Evolutionary conservation across 116 monocot genomes (phyloP).

Genomic region (Phalaenopsis hybrid): DNA sequence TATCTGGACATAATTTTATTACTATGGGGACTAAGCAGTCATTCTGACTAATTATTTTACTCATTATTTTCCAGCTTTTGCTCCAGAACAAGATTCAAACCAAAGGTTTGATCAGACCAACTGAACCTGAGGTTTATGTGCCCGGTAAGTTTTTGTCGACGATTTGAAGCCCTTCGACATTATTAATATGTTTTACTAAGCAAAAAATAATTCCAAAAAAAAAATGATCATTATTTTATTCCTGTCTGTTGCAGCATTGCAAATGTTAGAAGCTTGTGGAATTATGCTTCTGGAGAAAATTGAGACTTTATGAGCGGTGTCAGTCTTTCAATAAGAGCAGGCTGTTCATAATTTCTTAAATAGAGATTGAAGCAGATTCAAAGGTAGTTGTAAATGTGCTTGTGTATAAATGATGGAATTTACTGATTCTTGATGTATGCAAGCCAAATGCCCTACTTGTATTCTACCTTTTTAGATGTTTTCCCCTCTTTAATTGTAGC

Average conservation of each 20-base stretch:
- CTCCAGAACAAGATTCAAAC: conserved; percentile 63
- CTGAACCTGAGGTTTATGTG: conserved; percentile 73
- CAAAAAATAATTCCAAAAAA: neutral
- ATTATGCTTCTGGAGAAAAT: conserved; percentile 63
- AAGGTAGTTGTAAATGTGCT: neutral
- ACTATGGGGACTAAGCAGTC: neutral
- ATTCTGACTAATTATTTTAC: neutral
- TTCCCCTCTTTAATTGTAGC: too few species aligned
- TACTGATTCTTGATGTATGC: too few species aligned
- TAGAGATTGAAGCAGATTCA: neutral
- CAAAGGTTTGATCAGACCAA: conserved; percentile 76
- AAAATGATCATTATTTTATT: neutral
- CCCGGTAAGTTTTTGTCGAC: conserved; percentile 41
- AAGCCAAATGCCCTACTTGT: too few species aligned
- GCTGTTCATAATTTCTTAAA: too few species aligned
- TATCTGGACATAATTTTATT: neutral
- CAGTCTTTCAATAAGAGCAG: neutral
- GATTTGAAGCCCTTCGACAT: neutral
- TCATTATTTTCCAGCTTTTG: conserved; percentile 53
- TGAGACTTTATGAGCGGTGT: conserved; percentile 27
- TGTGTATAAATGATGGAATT: neutral
- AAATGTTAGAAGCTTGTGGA: conserved; percentile 62
- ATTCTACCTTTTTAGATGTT: too few species aligned
- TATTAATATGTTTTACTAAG: neutral
- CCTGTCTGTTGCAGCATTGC: conserved; percentile 42